phyloP scores from a whole-genome alignment of 2,329 filamentous ascomycete species.

The Paramyrothecium sp. region DNA sequence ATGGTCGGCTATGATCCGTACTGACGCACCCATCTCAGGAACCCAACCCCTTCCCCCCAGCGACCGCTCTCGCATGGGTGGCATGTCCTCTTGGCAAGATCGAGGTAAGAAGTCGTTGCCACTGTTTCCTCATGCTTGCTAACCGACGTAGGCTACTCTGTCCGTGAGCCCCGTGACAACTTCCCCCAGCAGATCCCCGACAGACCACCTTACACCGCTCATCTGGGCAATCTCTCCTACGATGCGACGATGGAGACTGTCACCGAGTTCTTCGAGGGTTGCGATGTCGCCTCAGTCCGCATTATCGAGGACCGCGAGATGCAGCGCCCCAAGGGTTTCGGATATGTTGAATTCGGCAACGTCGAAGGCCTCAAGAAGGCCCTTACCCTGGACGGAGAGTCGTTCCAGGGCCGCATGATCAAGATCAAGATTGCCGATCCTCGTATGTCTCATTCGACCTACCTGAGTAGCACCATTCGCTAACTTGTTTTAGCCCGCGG shows the following conservation, averaged over 20 bases:
- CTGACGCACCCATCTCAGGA: conserved; percentile 34
- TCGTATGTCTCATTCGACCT: conserved; percentile 59
- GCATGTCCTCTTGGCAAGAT: conserved; percentile 38
- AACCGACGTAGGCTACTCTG: conserved; percentile 47
- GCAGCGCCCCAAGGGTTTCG: conserved; percentile 94
- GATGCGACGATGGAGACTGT: conserved; percentile 85
- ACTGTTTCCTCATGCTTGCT: conserved; percentile 11
- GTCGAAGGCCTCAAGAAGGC: conserved; percentile 91
- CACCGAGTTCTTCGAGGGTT: conserved; percentile 79
- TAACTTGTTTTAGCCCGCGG: conserved; percentile 72
- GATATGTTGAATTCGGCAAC: conserved; percentile 90
- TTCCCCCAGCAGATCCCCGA: conserved; percentile 69
- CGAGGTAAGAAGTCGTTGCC: conserved; percentile 33
- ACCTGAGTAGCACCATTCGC: conserved; percentile 8
- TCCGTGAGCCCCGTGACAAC: conserved; percentile 64
- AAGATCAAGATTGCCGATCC: conserved; percentile 96
- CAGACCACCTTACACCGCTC: conserved; percentile 91
- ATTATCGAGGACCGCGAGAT: conserved; percentile 97
- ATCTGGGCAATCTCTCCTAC: conserved; percentile 95
- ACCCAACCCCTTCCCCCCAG: conserved; percentile 55
- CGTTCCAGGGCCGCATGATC: conserved; percentile 85
- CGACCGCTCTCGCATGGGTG: conserved; percentile 39
- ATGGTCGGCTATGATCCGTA: conserved; percentile 1
- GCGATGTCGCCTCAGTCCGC: conserved; percentile 84
- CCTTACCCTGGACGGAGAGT: conserved; percentile 75